Conservation (phyloP, 2,329 filamentous ascomycete species). For the Drechmeria coniospora region DNA sequence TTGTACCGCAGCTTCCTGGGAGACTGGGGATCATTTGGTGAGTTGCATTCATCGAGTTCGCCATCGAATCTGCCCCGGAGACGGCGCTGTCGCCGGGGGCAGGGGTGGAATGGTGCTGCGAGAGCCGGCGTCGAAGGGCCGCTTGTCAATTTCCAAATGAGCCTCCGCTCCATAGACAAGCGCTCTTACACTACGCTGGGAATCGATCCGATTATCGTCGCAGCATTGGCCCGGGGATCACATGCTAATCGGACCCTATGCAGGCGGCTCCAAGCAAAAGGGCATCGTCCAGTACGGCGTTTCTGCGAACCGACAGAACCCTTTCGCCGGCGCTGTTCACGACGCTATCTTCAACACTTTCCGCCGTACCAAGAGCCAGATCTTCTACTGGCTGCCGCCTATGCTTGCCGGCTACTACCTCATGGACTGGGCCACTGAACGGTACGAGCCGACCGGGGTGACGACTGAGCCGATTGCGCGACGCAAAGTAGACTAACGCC, state of each 20-base stretch:
- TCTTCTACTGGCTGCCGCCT: conserved; percentile 77
- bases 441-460: conserved; percentile 58
- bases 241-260: too few species aligned
- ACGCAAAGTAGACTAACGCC: too few species aligned
- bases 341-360: conserved; percentile 92
- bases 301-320: conserved; percentile 76
- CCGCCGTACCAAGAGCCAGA: conserved; percentile 71
- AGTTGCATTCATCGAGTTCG: conserved; percentile 19
- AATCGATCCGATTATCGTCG: too few species aligned
- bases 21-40: conserved; percentile 61
- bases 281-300: conserved; percentile 59
- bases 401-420: conserved; percentile 63
- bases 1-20: conserved; percentile 47
- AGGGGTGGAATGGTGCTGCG: too few species aligned
- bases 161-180: too few species aligned
- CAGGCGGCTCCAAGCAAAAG: conserved; percentile 45
- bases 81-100: too few species aligned
- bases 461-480: too few species aligned
- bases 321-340: conserved; percentile 61
- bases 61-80: not conserved
- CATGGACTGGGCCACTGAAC: conserved; percentile 83
- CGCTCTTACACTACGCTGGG: too few species aligned
- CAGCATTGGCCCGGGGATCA: too few species aligned
- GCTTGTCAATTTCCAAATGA: too few species aligned
- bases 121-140: too few species aligned